Percentiles rank a stretch among this genome's conserved stretches.
Evolutionary conservation across 2,329 filamentous ascomycete species (phyloP).

Genomic region (Penicillium hordei): DNA sequence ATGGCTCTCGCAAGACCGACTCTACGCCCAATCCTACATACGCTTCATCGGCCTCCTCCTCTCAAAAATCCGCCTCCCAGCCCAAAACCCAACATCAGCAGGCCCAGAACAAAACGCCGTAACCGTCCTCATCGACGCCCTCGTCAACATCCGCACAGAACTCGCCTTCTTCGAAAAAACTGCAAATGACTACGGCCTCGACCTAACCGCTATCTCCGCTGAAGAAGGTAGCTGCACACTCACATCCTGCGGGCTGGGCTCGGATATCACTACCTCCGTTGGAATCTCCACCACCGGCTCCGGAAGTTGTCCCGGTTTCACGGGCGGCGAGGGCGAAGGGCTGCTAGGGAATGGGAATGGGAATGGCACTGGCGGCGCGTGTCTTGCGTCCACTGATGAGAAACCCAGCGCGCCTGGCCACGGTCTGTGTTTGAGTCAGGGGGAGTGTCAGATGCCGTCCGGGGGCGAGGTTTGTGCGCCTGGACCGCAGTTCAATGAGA

Average conservation of each 20-base stretch:
- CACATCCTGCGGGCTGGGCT: conserved; percentile 5
- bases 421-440: conserved; percentile 19
- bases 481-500: not conserved
- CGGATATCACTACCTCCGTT: conserved; percentile 15
- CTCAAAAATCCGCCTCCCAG: conserved; percentile 57
- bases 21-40: conserved; percentile 70
- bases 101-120: conserved; percentile 57
- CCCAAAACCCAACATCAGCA: conserved; percentile 31
- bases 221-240: conserved; percentile 37
- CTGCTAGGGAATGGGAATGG: not conserved
- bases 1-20: conserved; percentile 71
- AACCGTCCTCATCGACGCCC: conserved; percentile 62
- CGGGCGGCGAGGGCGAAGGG: conserved; percentile 29
- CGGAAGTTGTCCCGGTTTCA: conserved; percentile 19
- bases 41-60: conserved; percentile 66
- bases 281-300: conserved; percentile 21
- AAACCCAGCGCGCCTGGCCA: conserved; percentile 7
- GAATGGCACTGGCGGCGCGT: not conserved
- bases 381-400: not conserved
- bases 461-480: conserved; percentile 15
- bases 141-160: conserved; percentile 67
- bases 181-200: conserved; percentile 59
- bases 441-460: conserved; percentile 25
- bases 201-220: conserved; percentile 45
- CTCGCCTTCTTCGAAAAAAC: conserved; percentile 67